A percentile compares a stretch with the other conserved stretches of the same genome.
Conservation (phyloP, 805 yeast genomes). For the Scheffersomyces stipitis region DNA sequence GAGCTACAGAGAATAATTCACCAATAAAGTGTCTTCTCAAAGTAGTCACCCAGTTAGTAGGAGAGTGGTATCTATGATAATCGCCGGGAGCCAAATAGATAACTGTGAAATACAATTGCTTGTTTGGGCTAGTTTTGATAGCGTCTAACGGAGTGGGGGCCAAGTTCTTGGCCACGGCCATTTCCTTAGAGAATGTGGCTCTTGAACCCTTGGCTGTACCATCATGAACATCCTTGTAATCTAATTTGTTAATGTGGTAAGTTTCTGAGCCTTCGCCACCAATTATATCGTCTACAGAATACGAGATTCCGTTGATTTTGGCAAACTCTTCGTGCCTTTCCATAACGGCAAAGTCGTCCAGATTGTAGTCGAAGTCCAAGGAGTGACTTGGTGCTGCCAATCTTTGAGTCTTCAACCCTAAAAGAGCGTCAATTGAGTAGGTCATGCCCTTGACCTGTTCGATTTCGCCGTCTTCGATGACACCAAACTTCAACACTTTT, state of each 20-base stretch:
- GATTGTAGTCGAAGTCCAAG: conserved; percentile 44
- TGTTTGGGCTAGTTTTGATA: conserved; percentile 31
- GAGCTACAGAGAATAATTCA: conserved; percentile 93
- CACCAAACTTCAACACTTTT: conserved; percentile 79
- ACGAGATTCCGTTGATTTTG: conserved; percentile 69
- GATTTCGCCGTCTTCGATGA: conserved; percentile 76
- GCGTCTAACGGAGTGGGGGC: conserved; percentile 32
- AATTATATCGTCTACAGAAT: conserved; percentile 65
- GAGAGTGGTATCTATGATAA: conserved; percentile 95
- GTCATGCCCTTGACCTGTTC: conserved; percentile 98
- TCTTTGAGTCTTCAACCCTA: conserved; percentile 58
- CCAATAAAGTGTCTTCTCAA: conserved; percentile 94
- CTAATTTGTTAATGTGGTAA: conserved; percentile 46
- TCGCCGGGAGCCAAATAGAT: conserved; percentile 98
- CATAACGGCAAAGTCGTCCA: conserved; percentile 41
- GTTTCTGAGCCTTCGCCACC: conserved; percentile 50
- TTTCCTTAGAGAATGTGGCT: conserved; percentile 33
- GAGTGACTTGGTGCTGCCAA: conserved; percentile 58
- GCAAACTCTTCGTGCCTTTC: conserved; percentile 73
- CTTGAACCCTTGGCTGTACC: conserved; percentile 42
- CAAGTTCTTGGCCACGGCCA: conserved; percentile 43
- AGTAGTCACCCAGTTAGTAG: conserved; percentile 93
- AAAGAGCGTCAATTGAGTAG: conserved; percentile 81
- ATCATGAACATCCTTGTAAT: conserved; percentile 68
- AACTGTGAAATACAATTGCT: conserved; percentile 79